phyloP scores from a whole-genome alignment of 2,329 filamentous ascomycete species.

The Talaromyces pinophilus region DNA sequence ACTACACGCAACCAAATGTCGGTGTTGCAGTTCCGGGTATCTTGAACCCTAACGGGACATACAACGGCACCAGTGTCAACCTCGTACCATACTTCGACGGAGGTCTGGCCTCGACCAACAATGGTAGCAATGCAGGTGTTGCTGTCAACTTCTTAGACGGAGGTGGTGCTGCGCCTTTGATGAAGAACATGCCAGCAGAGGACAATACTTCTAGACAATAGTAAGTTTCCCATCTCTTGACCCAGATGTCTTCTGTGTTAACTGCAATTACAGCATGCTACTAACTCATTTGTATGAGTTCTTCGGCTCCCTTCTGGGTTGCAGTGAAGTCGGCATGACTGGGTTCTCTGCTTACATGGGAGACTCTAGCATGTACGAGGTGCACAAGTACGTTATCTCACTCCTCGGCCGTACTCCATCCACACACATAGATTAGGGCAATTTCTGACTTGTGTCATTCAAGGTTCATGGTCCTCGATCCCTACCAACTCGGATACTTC shows the following conservation, averaged over 20 bases:
- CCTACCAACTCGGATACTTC: conserved; percentile 59
- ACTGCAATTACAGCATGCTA: not conserved
- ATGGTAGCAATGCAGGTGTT: conserved; percentile 41
- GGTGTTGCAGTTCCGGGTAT: conserved; percentile 60
- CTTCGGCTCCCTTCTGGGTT: not conserved
- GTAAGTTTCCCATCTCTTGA: conserved; percentile 26
- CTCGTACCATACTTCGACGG: conserved; percentile 63
- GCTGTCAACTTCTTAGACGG: conserved; percentile 64
- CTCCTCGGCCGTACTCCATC: not conserved
- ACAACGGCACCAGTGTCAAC: conserved; percentile 56
- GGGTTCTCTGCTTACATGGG: conserved; percentile 54
- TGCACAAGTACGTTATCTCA: conserved; percentile 31
- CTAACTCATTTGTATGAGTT: conserved; percentile 3
- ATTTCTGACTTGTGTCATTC: not conserved
- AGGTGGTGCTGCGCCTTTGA: conserved; percentile 58
- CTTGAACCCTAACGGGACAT: conserved; percentile 51
- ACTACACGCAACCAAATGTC: conserved; percentile 59
- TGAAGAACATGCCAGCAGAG: conserved; percentile 58
- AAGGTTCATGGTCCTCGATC: conserved; percentile 58
- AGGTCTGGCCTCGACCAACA: conserved; percentile 38
- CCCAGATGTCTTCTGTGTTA: not conserved
- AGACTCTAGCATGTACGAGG: conserved; percentile 31
- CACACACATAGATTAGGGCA: not conserved
- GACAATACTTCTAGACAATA: conserved; percentile 57
- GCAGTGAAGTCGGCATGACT: conserved; percentile 49